Evolutionary conservation across 306 rosid species (phyloP), one percentile per base, ranked within the genome.

Genomic region (Fragaria vesca): DNA sequence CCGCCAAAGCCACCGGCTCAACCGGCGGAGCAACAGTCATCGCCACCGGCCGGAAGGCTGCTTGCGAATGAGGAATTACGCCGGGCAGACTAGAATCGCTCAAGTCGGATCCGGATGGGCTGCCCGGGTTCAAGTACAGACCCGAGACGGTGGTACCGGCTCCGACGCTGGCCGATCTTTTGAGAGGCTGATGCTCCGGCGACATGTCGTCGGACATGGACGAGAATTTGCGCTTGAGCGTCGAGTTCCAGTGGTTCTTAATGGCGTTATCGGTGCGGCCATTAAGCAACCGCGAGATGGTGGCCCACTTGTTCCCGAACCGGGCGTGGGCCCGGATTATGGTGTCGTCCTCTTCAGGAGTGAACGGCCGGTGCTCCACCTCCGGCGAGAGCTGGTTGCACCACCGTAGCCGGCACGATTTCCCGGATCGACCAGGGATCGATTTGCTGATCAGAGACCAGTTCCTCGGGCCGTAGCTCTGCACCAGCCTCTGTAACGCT

Each of bases 241-340:
- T 89, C 11, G 97, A 93, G 76, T 93, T 93, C 97, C 97, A 93
- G 79, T 93, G 97, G 79, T 93, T 93, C 74, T 93, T 93, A 1
- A 93, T 88, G 32, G 97, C 89, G 91, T 93, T 93, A 81, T 93
- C 98, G 55, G 98, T 91, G 13, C 98, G 98, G 50, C 98, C 98
- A 16, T 84, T 87, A 73, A 93, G 90, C 10, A 91, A 58, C 21
- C 94, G 90, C 10, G 97, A 86, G 46, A 93, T 93, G 20, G 97
- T 89, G 34, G 97, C 97, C 96, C 97, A 93, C 79, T 88, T 93
- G 83, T 93, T 93, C 0, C 97, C 97, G 48, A 81, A 85, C 77
- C 72, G 79, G 0, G 91, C 87, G 38, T 91, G 97, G 4, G 97
- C 94, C 1, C 84, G 77, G 43, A 89, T 36, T 18, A 93, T 91